Evolutionary conservation across 768 basidiomycete genomes (phyloP), one percentile per base, ranked within the genome.

Genomic region (Phylloporus rhodoxanthus): DNA sequence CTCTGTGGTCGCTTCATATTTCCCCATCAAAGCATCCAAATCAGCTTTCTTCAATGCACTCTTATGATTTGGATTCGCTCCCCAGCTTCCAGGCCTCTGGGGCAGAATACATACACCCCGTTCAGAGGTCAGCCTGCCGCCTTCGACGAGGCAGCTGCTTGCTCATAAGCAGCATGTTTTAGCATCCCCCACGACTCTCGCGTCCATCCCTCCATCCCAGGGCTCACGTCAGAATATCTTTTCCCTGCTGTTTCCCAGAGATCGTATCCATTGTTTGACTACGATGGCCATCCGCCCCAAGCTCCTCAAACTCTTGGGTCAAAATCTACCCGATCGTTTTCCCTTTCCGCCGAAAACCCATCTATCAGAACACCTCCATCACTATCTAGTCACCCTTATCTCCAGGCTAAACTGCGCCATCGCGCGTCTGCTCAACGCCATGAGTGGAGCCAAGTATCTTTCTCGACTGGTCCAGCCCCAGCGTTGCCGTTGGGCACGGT

Each of bases 21-120:
- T 54, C 44, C 40, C 51, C 54, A 59, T 62, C 60, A 59, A 51
- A 54, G 56, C 54, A 45, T 38, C 48, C 51, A 47, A 47, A 34
- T 49, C 39, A 47, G 40, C 44, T 43, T 53, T 55, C 51, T 43
- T 45, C 59, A 26, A 41, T 62, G 61, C 7, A 46, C 36, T 26
- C 53, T 46, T 45, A 39, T 47, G 40, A 57, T 57, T 51, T 42
- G 46, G 50, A 48, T 53, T 50, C 36, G 5, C 26, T 19, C 23
- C 29, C 41, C 33, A 23, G 13, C 19, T 41, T 37, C 36, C 59
- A 48, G 30, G 19, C 19, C 23, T 47, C 51, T 26, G 42, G 23
- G 25, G 8, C 43, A 19, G 54, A 21, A 21, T 57, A 25, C 37
- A 14, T 17, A 29, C 46, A 34, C 33, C 36, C 48, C 11, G 1